Conservation (phyloP, 352 stramenopile species). For the Globisporangium abappressorium region DNA sequence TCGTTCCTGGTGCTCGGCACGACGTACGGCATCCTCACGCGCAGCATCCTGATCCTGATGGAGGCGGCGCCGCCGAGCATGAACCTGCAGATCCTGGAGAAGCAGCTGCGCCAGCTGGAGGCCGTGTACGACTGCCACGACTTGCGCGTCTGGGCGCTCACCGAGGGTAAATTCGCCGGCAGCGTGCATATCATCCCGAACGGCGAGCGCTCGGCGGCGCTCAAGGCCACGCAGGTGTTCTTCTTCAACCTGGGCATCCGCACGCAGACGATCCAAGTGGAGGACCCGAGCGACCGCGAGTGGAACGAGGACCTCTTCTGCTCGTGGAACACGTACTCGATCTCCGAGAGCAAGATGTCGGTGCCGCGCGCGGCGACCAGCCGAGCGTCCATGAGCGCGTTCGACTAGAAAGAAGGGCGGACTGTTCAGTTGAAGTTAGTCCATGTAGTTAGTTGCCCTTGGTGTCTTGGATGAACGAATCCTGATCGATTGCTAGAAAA, state of each 20-base stretch:
- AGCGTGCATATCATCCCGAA: slow-evolving; percentile 91
- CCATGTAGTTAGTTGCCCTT: background rate
- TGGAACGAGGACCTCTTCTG: slow-evolving; percentile 69
- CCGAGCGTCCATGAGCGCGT: slow-evolving; percentile 24
- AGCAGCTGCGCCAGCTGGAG: slow-evolving; percentile 51
- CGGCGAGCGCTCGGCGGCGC: slow-evolving; percentile 43
- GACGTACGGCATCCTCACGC: slow-evolving; percentile 91
- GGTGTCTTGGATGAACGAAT: background rate
- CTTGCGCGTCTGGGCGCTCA: slow-evolving; percentile 97
- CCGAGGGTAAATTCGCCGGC: slow-evolving; percentile 81
- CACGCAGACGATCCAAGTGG: slow-evolving; percentile 70
- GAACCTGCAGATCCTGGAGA: slow-evolving; percentile 55
- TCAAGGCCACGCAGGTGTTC: slow-evolving; percentile 52
- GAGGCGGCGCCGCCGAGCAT: slow-evolving; percentile 87
- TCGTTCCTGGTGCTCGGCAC: slow-evolving; percentile 93
- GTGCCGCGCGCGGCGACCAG: slow-evolving; percentile 56
- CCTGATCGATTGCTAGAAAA: background rate
- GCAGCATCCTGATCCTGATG: slow-evolving; percentile 93
- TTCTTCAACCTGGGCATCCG: slow-evolving; percentile 51
- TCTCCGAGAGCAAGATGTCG: slow-evolving; percentile 66
- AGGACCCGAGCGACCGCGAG: slow-evolving; percentile 47
- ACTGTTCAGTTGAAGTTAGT: background rate
- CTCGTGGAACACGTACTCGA: slow-evolving; percentile 46
- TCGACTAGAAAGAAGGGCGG: slow-evolving; percentile 23
- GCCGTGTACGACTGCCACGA: slow-evolving; percentile 95